These are phyloP conservation scores for Paecilomyces formosus DNA, from an alignment of 2,329 filamentous ascomycete species.

Conservation along the genomic window DNA sequence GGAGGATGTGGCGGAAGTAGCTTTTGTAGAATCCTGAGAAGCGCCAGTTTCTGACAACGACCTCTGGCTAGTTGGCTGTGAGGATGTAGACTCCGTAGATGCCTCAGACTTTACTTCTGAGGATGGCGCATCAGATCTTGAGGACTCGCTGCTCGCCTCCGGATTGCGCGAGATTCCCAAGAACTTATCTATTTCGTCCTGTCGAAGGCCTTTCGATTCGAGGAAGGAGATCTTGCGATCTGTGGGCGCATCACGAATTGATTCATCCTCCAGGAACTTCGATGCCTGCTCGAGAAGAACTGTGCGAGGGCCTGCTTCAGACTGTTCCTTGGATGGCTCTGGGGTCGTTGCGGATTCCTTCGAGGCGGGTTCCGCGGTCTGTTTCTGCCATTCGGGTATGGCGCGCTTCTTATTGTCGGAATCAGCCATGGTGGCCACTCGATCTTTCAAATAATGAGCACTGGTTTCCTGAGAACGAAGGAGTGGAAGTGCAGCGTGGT, in stretches of 20 bases:
- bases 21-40: conserved; percentile 3
- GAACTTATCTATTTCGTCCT: conserved; percentile 61
- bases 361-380: conserved; percentile 20
- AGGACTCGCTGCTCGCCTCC: conserved; percentile 9
- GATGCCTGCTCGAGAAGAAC: conserved; percentile 58
- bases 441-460: background rate
- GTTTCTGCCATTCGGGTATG: conserved; percentile 35
- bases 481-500: background rate
- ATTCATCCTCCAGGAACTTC: conserved; percentile 67
- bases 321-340: conserved; percentile 17
- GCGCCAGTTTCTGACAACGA: conserved; percentile 5
- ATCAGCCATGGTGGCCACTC: conserved; percentile 23
- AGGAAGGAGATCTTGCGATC: conserved; percentile 73
- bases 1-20: conserved; percentile 8
- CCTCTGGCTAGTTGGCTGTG: conserved; percentile 1
- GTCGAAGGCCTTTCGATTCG: conserved; percentile 63
- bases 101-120: background rate
- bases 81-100: conserved; percentile 4
- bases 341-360: conserved; percentile 25
- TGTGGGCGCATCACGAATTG: conserved; percentile 59
- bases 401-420: conserved; percentile 22
- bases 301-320: conserved; percentile 17
- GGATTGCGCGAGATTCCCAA: conserved; percentile 40
- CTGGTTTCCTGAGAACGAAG: background rate
- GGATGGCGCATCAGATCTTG: conserved; percentile 1